Conservation (phyloP, 2,329 filamentous ascomycete genomes). For the Sporothrix dimorphospora region DNA sequence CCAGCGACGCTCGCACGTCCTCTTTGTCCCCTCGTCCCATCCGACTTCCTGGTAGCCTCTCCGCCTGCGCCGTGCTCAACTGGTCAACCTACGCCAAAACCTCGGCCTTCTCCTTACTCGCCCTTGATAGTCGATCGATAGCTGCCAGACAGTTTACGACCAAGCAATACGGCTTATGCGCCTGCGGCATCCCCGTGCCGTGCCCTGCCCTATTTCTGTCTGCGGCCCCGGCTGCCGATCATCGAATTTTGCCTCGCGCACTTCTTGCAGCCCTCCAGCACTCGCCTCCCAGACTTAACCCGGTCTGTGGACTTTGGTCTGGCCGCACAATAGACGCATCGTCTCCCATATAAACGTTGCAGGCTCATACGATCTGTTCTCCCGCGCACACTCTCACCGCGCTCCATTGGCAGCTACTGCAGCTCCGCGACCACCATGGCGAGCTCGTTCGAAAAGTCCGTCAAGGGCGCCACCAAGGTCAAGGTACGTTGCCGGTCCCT, state of each 20-base stretch:
- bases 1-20: constrained; percentile 8
- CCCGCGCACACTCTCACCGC: background rate
- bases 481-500: constrained; percentile 63
- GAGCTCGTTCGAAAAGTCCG: constrained; percentile 96
- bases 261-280: background rate
- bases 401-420: background rate
- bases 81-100: background rate
- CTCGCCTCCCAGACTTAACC: background rate
- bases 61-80: background rate
- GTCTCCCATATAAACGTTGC: background rate
- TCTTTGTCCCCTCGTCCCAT: background rate
- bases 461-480: constrained; percentile 97
- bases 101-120: background rate
- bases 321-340: background rate
- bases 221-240: constrained; percentile 20
- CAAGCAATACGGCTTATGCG: background rate
- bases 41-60: background rate
- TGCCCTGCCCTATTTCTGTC: background rate
- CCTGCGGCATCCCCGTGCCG: constrained; percentile 9
- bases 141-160: background rate
- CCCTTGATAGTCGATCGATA: background rate
- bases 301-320: constrained; percentile 8
- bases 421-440: constrained; percentile 58
- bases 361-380: background rate
- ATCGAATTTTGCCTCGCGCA: constrained; percentile 2